Evolutionary conservation across 495 filamentous ascomycete genomes (phyloP).

Genomic region (Penicillium crystallinum): DNA sequence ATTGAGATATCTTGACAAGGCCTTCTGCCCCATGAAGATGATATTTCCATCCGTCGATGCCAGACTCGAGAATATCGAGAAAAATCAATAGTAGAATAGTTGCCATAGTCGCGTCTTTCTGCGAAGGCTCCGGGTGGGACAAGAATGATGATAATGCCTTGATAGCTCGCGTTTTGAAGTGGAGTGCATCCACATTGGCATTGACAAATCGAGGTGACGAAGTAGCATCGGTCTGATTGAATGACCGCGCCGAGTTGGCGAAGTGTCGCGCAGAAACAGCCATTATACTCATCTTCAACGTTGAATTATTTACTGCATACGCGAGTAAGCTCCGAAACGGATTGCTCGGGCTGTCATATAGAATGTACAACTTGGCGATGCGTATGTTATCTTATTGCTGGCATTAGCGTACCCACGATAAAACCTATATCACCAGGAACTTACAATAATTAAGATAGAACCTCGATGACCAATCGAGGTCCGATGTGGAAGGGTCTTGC

Average conservation of each 20-base stretch:
- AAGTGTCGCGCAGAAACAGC: conserved; percentile 51
- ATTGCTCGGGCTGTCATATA: conserved; percentile 48
- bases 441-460: conserved; percentile 9
- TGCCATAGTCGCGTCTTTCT: conserved; percentile 38
- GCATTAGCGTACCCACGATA: background rate
- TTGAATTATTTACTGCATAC: conserved; percentile 37
- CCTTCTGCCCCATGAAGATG: conserved; percentile 32
- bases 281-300: conserved; percentile 43
- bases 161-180: conserved; percentile 46
- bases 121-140: conserved; percentile 10
- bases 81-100: conserved; percentile 54
- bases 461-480: background rate
- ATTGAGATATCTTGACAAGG: conserved; percentile 1
- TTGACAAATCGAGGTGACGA: background rate
- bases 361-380: conserved; percentile 49
- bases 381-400: conserved; percentile 30
- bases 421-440: background rate
- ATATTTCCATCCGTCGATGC: conserved; percentile 49
- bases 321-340: conserved; percentile 48
- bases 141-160: conserved; percentile 27
- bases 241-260: conserved; percentile 28
- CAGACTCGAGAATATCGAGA: conserved; percentile 53
- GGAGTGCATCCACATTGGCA: conserved; percentile 40
- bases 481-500: background rate
- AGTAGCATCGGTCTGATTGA: background rate